phyloP scores from a whole-genome alignment of 352 stramenopile species.

The Phytophthora agathidicida region DNA sequence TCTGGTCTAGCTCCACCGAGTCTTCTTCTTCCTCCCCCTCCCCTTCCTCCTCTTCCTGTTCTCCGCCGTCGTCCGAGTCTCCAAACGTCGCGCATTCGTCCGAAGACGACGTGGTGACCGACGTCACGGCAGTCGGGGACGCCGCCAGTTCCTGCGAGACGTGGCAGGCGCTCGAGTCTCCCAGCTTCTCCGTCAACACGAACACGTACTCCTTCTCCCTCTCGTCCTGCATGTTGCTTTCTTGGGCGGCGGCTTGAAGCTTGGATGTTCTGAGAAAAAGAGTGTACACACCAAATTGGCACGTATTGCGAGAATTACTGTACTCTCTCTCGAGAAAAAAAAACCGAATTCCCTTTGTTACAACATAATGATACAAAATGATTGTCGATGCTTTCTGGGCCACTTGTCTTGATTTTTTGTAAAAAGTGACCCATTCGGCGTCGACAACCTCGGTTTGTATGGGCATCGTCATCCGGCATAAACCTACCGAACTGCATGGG shows the following conservation, averaged over 20 bases:
- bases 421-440: no score
- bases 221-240: constrained; percentile 29
- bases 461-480: no score
- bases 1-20: constrained; percentile 55
- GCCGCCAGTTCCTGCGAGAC: constrained; percentile 31
- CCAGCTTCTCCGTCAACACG: constrained; percentile 49
- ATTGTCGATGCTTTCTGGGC: no score
- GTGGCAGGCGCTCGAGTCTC: constrained; percentile 32
- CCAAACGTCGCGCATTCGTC: constrained; percentile 36
- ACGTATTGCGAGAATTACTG: not conserved
- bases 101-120: constrained; percentile 33
- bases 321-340: no score
- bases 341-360: no score
- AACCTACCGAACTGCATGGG: no score
- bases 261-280: not conserved
- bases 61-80: constrained; percentile 29
- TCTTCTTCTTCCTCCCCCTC: constrained; percentile 37
- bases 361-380: no score
- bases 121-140: constrained; percentile 26
- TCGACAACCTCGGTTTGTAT: no score
- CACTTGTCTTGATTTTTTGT: no score
- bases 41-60: constrained; percentile 11
- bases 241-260: constrained; percentile 11
- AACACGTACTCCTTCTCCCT: constrained; percentile 82
- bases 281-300: constrained; percentile 1